Evolutionary conservation across 2,329 filamentous ascomycete genomes (phyloP), one percentile per base, ranked within the genome.

Genomic region (Boeremia lycopersici): DNA sequence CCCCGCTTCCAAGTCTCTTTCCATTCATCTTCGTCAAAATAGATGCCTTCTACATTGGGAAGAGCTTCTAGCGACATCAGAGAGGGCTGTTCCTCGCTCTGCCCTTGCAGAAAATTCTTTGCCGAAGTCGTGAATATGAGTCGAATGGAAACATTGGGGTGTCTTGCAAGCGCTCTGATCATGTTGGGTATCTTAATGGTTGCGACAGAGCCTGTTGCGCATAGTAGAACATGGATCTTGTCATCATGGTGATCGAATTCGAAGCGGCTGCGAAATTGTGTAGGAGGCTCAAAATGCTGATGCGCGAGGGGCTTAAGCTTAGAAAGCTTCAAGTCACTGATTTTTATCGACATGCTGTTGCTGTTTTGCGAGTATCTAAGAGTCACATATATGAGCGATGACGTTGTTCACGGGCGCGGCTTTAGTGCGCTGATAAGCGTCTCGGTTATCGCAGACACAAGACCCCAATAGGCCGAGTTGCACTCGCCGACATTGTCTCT

Each of bases 21-120:
- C 92, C 93, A 97, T 75, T 98, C 95, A 61, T 93, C 90, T n/a
- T 85, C 84, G 70, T 98, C 91, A 8, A 82, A 79, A 75, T 96
- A 93, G 42, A 97, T 82, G 17, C 82, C 90, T 38, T 96, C 91
- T 6, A 98, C 89, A 60, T 89, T 88, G 3, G 86, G 84, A 5
- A 90, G 75, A 2, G 75, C 65, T 11, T 78, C 75, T 4, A 97
- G 77, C 0, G 82, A 75, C 0, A 80, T 76, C 2, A 95, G 72
- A 0, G 82, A 78, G 0, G 93, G 91, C 72, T 97, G 91, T 74
- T 97, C 93, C 3, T 75, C 70, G 30, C 86, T 85, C 71, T 96
- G 90, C 26, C 89, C 90, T 11, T 80, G 79, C 0, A 98, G 85
- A 73, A 98, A 98, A 28, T 87, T 82, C 23, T 82, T 77, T 0